These are phyloP conservation scores for Aspergillus ochraceoroseus DNA, from an alignment of 2,329 filamentous ascomycete genomes.

Conservation along the genomic window DNA sequence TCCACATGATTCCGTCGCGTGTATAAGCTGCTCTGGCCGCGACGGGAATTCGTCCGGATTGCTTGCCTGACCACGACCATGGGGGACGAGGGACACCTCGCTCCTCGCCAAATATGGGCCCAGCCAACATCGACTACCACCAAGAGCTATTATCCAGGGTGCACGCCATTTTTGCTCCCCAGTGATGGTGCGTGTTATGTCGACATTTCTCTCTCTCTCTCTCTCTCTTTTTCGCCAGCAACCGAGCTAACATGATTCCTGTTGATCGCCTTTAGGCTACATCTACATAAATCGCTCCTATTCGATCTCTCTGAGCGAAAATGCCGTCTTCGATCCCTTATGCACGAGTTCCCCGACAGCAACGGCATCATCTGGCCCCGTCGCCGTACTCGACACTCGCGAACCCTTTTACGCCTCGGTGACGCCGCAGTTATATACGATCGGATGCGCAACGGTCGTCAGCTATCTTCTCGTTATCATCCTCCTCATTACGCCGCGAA, in stretches of 20 bases:
- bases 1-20: conserved; percentile 15
- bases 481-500: conserved; percentile 89
- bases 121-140: conserved; percentile 37
- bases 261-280: conserved; percentile 28
- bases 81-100: conserved; percentile 32
- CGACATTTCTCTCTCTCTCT: not conserved
- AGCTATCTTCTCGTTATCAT: conserved; percentile 91
- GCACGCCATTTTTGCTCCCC: conserved; percentile 59
- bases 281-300: conserved; percentile 42
- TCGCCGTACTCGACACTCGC: conserved; percentile 60
- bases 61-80: conserved; percentile 31
- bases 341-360: conserved; percentile 42
- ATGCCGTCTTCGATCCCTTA: conserved; percentile 48
- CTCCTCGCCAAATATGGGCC: conserved; percentile 41
- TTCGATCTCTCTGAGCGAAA: conserved; percentile 44
- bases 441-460: conserved; percentile 84
- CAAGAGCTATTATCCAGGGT: conserved; percentile 45
- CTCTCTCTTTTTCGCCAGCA: not conserved
- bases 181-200: conserved; percentile 48
- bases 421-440: conserved; percentile 87
- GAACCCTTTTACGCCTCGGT: conserved; percentile 93
- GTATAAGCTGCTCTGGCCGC: conserved; percentile 16
- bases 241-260: conserved; percentile 4
- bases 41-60: conserved; percentile 13
- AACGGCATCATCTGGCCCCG: conserved; percentile 30